Conservation (phyloP, 352 stramenopile genomes). For the Pythium pyrilobum region DNA sequence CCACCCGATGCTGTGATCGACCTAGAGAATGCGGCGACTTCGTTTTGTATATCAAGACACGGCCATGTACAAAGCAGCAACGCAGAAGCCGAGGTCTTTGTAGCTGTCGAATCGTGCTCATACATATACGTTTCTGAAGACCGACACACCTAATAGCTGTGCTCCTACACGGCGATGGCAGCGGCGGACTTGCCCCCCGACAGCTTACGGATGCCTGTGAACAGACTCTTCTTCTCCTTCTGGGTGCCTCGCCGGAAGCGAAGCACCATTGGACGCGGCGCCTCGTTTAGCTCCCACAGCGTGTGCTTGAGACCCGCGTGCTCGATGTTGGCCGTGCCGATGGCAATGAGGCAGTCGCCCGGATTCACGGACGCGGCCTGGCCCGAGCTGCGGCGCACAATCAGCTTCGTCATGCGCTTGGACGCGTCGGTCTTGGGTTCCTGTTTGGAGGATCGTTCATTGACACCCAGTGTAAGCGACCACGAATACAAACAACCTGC, state of each 20-base stretch:
- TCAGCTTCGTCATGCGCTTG: constrained; percentile 59
- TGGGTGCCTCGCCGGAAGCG: constrained; percentile 76
- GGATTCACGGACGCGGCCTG: constrained; percentile 71
- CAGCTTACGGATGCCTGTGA: constrained; percentile 39
- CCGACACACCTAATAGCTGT: neutral
- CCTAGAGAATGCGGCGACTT: neutral
- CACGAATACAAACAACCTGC: neutral
- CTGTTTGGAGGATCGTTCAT: constrained; percentile 10
- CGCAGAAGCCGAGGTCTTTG: too few relatives aligned
- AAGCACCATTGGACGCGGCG: constrained; percentile 62
- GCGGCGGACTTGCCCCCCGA: constrained; percentile 18
- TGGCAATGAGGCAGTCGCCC: constrained; percentile 76
- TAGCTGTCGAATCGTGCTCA: constrained; percentile 4
- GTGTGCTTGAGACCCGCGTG: constrained; percentile 82
- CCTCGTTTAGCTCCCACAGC: constrained; percentile 78
- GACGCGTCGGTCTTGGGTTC: constrained; percentile 34
- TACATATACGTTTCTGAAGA: constrained; percentile 11
- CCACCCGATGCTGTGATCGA: constrained; percentile 61
- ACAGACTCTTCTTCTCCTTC: constrained; percentile 75
- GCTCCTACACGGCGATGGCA: constrained; percentile 16
- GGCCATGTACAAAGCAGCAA: too few relatives aligned
- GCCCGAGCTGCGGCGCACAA: constrained; percentile 67
- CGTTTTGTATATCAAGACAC: too few relatives aligned
- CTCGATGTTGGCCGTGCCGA: constrained; percentile 80
- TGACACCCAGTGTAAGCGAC: neutral